A percentile compares a stretch with the other conserved stretches of the same genome.
Evolutionary conservation across 805 yeast genomes (phyloP).

Genomic region (Candida arabinofermentans): DNA sequence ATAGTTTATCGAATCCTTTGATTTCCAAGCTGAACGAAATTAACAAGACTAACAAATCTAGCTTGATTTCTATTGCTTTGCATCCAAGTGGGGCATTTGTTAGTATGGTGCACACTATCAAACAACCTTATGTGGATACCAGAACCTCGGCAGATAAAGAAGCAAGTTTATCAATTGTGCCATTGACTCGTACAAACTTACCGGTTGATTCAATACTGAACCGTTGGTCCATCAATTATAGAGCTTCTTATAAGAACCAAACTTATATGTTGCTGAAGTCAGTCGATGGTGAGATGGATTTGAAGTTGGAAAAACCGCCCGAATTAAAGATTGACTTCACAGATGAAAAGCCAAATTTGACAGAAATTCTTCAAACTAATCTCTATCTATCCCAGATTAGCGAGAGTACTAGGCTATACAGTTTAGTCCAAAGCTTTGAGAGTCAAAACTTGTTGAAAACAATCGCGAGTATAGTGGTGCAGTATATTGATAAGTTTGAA

Average conservation of each 20-base stretch:
- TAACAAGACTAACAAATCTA: constrained; percentile 7
- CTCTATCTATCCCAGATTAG: constrained; percentile 7
- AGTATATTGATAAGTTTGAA: constrained; percentile 4
- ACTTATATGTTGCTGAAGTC: not conserved
- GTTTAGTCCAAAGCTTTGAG: constrained; percentile 1
- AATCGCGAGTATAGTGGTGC: constrained; percentile 11
- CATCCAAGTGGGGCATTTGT: constrained; percentile 10
- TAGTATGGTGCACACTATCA: constrained; percentile 8
- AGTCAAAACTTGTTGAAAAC: constrained; percentile 2
- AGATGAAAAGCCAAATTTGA: not conserved
- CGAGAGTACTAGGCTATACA: constrained; percentile 8
- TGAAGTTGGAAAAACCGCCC: not conserved
- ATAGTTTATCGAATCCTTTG: constrained; percentile 6
- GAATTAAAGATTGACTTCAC: constrained; percentile 1
- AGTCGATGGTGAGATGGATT: not conserved
- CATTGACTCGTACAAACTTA: not conserved
- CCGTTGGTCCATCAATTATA: constrained; percentile 3
- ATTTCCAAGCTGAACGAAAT: constrained; percentile 10
- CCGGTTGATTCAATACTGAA: not conserved
- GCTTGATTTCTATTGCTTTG: constrained; percentile 4
- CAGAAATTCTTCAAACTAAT: constrained; percentile 4
- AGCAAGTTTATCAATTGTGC: constrained; percentile 9
- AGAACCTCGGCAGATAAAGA: constrained; percentile 11
- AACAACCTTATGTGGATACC: constrained; percentile 10
- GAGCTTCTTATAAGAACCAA: constrained; percentile 1